phyloP scores from a whole-genome alignment of 148 eudicot genomes.

The Rhododendron kiyosumense region DNA sequence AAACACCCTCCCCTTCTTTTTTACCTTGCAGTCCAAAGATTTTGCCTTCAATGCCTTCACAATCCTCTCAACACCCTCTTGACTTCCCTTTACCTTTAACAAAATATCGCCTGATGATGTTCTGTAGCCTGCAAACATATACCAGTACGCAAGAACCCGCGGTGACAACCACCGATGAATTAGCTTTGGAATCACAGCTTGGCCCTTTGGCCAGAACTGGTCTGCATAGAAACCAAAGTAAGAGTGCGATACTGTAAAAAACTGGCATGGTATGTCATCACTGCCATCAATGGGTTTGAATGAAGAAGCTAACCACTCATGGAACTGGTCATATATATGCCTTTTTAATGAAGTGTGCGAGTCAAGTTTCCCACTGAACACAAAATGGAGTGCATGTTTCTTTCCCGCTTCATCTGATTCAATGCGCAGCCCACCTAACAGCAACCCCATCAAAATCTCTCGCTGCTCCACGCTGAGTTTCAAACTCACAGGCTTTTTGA shows the following conservation, averaged over 20 bases:
- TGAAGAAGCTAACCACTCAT: conserved; percentile 69
- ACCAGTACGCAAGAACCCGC: conserved; percentile 95
- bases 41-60: conserved; percentile 49
- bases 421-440: conserved; percentile 70
- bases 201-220: conserved; percentile 68
- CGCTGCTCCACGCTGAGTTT: conserved; percentile 78
- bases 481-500: conserved; percentile 35
- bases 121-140: conserved; percentile 72
- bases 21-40: conserved; percentile 58
- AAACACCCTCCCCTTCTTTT: conserved; percentile 62
- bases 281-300: conserved; percentile 22
- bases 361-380: conserved; percentile 46
- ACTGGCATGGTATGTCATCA: conserved; percentile 46
- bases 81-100: conserved; percentile 63
- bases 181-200: conserved; percentile 58
- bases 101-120: conserved; percentile 76
- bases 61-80: conserved; percentile 57
- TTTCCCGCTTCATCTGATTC: conserved; percentile 40
- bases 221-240: conserved; percentile 73
- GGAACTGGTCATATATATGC: conserved; percentile 56
- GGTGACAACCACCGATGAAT: conserved; percentile 89
- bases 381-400: conserved; percentile 43
- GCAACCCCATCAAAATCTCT: conserved; percentile 77
- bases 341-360: conserved; percentile 56
- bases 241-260: conserved; percentile 61